Base-by-base conservation (phyloP, 345 rosid species). In the Erodium maritimum region DNA sequence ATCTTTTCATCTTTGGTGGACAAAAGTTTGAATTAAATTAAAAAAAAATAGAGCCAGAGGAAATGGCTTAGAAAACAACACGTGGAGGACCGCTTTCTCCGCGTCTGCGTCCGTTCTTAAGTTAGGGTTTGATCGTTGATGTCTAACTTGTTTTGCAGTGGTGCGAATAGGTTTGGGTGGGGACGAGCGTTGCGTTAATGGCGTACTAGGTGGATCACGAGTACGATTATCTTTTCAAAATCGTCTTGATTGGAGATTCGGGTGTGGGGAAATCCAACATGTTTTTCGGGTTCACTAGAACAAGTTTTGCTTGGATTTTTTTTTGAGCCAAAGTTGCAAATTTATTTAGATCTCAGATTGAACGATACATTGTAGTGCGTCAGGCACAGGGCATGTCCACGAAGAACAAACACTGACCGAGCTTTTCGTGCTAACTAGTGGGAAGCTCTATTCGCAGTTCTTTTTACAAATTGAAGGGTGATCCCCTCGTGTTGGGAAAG, bases 221-320 rank as follows among this genome's bases (percentile, higher is more conserved):
- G 50, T 83, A 83, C 58, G 86, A 83, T 66, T 83, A 80, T 55
- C 67, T 83, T 14, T 80, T 83, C 80, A 83, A 83, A 73, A 73
- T 83, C 55, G 86, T 80, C 50, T 48, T 83, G 73, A 80, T 83
- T 10, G 86, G 89, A 29, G 89, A 83, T 56, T 83, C 89, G 11
- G 86, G 89, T 37, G 89, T 83, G 16, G 89, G 89, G 8, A 83
- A 83, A 76, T 83, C 89, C 48, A 83, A 83, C 65, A 80, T 80
- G 56, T 82, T 83, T 60, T 83, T 84, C 14, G 71, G 89, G 61
- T 83, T 83, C 73, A 80, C 89, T 0, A 73, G 86, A 80, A 83
- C 48, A 86, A 83, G 25, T 83, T 83, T 68, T 78, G 79, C 67
- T 59, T n/a, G n/a, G n/a, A n/a, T n/a, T n/a, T n/a, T n/a, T n/a